Conservation (phyloP, 2,329 filamentous ascomycete genomes). For the Aspergillus sp. region DNA sequence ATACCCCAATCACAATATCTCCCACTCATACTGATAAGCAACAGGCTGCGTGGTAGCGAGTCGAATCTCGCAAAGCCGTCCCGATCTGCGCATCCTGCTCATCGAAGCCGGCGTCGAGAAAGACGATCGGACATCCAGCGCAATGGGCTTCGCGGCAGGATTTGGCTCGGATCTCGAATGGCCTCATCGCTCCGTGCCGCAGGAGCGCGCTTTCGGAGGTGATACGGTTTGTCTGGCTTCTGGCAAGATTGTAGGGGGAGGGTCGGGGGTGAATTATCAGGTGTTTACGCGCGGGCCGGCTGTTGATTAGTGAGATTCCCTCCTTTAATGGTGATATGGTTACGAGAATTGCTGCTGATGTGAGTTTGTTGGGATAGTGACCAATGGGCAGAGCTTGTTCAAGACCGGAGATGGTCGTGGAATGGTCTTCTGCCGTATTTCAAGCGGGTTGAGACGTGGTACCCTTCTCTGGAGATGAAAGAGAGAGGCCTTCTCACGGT, state of each 20-base stretch:
- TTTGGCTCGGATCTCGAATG: slow-evolving; percentile 1
- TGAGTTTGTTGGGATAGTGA: not conserved
- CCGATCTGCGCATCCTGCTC: not conserved
- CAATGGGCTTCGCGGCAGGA: not conserved
- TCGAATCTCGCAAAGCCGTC: not conserved
- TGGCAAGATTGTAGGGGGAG: not conserved
- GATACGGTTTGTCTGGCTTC: not conserved
- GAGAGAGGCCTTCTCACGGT: not conserved
- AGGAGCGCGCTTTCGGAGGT: not conserved
- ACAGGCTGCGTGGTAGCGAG: slow-evolving; percentile 3
- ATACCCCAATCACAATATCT: not conserved
- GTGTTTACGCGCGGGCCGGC: slow-evolving; percentile 1
- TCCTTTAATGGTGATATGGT: not conserved
- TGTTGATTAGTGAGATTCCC: not conserved
- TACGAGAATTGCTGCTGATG: not conserved
- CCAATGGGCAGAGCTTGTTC: not conserved
- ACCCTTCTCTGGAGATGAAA: not conserved
- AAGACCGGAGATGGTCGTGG: not conserved
- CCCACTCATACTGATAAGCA: not conserved
- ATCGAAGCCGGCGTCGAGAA: not conserved
- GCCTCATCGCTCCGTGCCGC: slow-evolving; percentile 1
- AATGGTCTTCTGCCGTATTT: not conserved
- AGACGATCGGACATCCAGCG: not conserved
- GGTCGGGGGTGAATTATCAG: not conserved
- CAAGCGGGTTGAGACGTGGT: not conserved